Evolutionary conservation across 2,329 filamentous ascomycete species (phyloP).

Genomic region (Monilinia fructigena): DNA sequence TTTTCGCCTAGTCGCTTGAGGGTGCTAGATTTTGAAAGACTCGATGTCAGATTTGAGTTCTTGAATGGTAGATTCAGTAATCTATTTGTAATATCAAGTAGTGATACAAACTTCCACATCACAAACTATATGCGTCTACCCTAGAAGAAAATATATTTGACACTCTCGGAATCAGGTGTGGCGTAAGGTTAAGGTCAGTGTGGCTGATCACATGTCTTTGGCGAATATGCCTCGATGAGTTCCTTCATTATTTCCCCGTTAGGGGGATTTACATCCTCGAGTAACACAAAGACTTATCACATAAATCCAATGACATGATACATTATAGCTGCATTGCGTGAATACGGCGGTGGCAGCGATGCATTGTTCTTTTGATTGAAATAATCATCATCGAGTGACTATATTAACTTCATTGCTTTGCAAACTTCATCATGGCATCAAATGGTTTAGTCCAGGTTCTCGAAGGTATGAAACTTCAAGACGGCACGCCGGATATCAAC

Average conservation of each 20-base stretch:
- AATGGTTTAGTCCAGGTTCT: background rate
- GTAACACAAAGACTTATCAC: background rate
- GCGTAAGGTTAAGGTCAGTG: background rate
- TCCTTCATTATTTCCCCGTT: background rate
- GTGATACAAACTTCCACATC: background rate
- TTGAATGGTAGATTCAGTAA: background rate
- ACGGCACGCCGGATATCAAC: conserved; percentile 13
- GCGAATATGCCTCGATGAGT: background rate
- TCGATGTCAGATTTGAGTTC: background rate
- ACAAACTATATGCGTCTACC: background rate
- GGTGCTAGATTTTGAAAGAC: background rate
- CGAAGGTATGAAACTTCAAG: conserved; percentile 4
- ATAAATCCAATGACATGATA: background rate
- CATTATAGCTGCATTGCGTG: background rate
- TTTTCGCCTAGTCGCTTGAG: no score
- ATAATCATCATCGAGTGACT: background rate
- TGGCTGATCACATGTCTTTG: background rate
- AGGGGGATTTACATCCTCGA: background rate
- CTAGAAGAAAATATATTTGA: background rate
- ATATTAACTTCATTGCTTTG: background rate
- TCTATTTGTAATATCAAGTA: background rate
- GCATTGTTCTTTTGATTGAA: background rate
- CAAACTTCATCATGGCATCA: conserved; percentile 5
- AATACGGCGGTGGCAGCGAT: background rate
- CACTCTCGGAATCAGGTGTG: background rate